These are phyloP conservation scores for Aspergillus unguis DNA, from an alignment of 2,329 filamentous ascomycete species.

Conservation along the genomic window DNA sequence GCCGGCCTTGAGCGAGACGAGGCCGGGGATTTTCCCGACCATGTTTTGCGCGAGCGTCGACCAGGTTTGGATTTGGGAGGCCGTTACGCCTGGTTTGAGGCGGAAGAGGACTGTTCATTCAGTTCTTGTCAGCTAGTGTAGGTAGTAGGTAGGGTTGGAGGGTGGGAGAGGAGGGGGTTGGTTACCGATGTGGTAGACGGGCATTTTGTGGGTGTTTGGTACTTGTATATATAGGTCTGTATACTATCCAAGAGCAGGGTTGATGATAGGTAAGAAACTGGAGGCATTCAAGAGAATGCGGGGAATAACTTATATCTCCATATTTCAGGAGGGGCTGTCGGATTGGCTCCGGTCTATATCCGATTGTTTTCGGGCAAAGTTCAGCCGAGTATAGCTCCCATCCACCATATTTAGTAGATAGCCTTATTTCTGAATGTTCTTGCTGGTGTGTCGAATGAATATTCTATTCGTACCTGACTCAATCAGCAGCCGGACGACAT, in stretches of 20 bases:
- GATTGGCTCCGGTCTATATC: neutral
- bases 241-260: neutral
- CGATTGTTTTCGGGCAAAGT: neutral
- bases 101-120: conserved; percentile 39
- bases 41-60: conserved; percentile 31
- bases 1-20: conserved; percentile 37
- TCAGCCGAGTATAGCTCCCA: neutral
- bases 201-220: conserved; percentile 24
- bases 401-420: too few species aligned
- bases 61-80: conserved; percentile 34
- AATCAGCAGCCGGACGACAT: too few species aligned
- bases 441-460: too few species aligned
- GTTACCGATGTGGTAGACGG: conserved; percentile 43
- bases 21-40: conserved; percentile 43
- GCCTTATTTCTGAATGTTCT: too few species aligned
- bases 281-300: too few species aligned
- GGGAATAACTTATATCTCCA: neutral
- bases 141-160: neutral
- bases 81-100: conserved; percentile 39
- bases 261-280: too few species aligned
- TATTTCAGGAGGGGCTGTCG: neutral
- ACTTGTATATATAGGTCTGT: neutral
- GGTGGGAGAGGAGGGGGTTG: neutral
- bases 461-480: too few species aligned
- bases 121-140: neutral